Percentiles rank a stretch among this genome's conserved stretches.
Conservation (phyloP, 768 basidiomycete genomes). For the Phlebiopsis gigantea region DNA sequence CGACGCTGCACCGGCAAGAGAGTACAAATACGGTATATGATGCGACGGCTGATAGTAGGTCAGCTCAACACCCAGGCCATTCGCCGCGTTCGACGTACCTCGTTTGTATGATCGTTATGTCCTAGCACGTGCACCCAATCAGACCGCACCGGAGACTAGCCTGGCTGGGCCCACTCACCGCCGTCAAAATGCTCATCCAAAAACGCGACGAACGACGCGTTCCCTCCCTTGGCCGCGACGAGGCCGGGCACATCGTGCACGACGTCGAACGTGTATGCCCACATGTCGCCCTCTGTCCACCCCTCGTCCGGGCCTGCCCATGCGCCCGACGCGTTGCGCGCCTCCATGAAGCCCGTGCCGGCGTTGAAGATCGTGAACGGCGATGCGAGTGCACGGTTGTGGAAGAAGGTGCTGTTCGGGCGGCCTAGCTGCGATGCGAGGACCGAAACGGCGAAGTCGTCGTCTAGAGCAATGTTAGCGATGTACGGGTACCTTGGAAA, state of each 20-base stretch:
- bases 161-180: slow-evolving; percentile 26
- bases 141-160: background rate
- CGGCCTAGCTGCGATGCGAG: slow-evolving; percentile 54
- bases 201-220: slow-evolving; percentile 56
- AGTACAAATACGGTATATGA: slow-evolving; percentile 81
- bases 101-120: slow-evolving; percentile 80
- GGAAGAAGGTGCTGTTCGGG: slow-evolving; percentile 47
- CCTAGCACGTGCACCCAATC: slow-evolving; percentile 50
- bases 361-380: slow-evolving; percentile 67
- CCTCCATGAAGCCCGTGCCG: slow-evolving; percentile 78
- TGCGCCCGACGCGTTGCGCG: slow-evolving; percentile 56
- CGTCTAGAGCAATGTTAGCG: slow-evolving; percentile 39
- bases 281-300: slow-evolving; percentile 80
- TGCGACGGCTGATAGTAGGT: slow-evolving; percentile 58
- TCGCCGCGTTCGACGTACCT: slow-evolving; percentile 34
- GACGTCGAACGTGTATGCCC: slow-evolving; percentile 77
- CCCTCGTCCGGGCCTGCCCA: slow-evolving; percentile 69
- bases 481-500: background rate
- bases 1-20: slow-evolving; percentile 63
- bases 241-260: slow-evolving; percentile 65
- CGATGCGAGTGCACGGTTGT: slow-evolving; percentile 45
- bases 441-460: slow-evolving; percentile 68
- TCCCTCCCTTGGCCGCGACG: slow-evolving; percentile 61
- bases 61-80: background rate
- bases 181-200: slow-evolving; percentile 53